Evolutionary conservation across 192 early-diverging fungal species (phyloP).

Genomic region (Cladochytrium replicatum): DNA sequence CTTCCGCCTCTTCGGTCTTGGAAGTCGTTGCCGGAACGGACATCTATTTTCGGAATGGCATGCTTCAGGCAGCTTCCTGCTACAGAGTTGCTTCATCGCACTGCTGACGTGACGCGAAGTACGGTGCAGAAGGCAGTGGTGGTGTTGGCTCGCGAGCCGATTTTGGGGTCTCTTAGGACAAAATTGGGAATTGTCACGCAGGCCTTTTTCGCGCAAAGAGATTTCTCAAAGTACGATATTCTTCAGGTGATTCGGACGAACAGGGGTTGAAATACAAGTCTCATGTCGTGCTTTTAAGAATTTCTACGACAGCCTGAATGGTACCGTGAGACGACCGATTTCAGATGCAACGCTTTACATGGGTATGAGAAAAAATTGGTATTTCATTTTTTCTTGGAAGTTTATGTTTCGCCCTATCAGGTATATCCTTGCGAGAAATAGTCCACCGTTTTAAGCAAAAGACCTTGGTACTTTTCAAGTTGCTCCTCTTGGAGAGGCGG

Average conservation of each 20-base stretch:
- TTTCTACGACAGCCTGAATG: constrained; percentile 47
- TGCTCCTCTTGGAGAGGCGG: constrained; percentile 64
- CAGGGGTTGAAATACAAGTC: constrained; percentile 11
- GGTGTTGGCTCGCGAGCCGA: constrained; percentile 52
- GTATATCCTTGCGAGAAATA: constrained; percentile 60
- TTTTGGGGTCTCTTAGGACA: constrained; percentile 57
- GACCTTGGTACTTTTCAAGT: constrained; percentile 62
- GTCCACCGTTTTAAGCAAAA: constrained; percentile 65
- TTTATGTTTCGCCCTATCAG: constrained; percentile 19
- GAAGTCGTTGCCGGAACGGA: constrained; percentile 41
- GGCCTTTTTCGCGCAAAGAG: constrained; percentile 67
- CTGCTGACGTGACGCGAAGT: constrained; percentile 64
- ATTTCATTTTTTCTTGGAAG: neutral
- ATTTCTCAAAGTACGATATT: constrained; percentile 72
- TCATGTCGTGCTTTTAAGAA: neutral
- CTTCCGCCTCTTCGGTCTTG: constrained; percentile 62
- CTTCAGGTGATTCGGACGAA: constrained; percentile 29
- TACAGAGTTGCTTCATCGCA: constrained; percentile 56
- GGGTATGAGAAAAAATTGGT: constrained; percentile 27
- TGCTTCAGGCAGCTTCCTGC: constrained; percentile 71
- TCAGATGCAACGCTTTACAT: constrained; percentile 57
- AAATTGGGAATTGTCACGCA: constrained; percentile 68
- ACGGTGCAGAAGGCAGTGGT: constrained; percentile 78
- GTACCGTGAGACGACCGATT: constrained; percentile 41
- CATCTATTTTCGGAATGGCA: constrained; percentile 72